Percentiles rank a stretch among this genome's conserved stretches.
Conservation (phyloP, 192 early-diverging fungal genomes). For the Backusella liffmaniae region DNA sequence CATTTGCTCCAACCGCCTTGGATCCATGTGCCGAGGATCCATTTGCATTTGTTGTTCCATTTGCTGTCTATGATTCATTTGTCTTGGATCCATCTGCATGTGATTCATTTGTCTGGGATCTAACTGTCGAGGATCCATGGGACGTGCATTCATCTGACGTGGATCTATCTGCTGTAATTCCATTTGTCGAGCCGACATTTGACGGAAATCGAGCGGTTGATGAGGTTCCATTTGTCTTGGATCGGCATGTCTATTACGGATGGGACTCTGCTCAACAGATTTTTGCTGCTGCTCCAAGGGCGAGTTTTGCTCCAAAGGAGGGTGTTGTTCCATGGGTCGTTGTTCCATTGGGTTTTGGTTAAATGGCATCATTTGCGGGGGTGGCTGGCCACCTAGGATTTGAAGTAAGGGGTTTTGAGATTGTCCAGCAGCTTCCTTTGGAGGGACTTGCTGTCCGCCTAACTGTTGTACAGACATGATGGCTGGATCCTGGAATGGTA, state of each 20-base stretch:
- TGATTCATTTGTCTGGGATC: not conserved
- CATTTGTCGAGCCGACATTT: not conserved
- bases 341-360: not conserved
- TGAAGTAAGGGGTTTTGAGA: conserved; percentile 17
- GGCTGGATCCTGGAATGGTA: conserved; percentile 59
- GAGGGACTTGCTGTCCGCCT: not conserved
- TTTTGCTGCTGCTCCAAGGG: not conserved
- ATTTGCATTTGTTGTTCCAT: not conserved
- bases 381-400: conserved; percentile 10
- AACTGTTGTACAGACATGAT: conserved; percentile 53
- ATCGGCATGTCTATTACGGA: not conserved
- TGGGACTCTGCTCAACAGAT: not conserved
- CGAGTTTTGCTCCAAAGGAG: not conserved
- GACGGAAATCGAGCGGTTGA: not conserved
- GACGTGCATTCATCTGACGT: conserved; percentile 14
- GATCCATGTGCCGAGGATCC: not conserved
- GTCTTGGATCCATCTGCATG: not conserved
- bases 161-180: conserved; percentile 12
- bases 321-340: conserved; percentile 4
- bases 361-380: conserved; percentile 5
- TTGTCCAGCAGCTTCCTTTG: not conserved
- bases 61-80: not conserved
- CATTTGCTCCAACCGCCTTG: not conserved
- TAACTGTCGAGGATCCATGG: not conserved
- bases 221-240: not conserved